Conservation (phyloP, 164 flowering plant species). For the Nelumbo lutea region DNA sequence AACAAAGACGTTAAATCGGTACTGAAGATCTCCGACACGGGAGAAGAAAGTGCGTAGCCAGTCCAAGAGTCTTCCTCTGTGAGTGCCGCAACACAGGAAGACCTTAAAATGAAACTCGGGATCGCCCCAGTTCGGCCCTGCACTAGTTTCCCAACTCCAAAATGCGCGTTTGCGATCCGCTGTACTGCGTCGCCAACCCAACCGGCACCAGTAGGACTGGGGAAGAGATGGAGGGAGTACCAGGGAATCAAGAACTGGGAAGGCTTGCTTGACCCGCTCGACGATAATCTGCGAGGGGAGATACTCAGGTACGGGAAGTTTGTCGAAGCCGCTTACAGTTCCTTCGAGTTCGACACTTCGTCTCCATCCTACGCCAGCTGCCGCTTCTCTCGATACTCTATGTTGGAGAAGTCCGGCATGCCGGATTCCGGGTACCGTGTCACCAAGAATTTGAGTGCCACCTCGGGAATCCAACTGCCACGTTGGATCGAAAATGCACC, state of each 20-base stretch:
- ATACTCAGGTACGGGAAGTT: conserved; percentile 70
- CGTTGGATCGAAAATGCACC: conserved; percentile 44
- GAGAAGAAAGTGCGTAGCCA: too few species aligned
- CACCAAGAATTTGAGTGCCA: conserved; percentile 47
- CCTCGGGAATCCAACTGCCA: conserved; percentile 56
- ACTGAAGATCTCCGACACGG: too few species aligned
- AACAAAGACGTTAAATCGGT: too few species aligned
- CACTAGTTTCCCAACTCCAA: too few species aligned
- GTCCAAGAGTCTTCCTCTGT: too few species aligned
- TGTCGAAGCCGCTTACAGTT: conserved; percentile 59
- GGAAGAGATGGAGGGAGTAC: conserved; percentile 57
- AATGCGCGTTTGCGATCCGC: too few species aligned
- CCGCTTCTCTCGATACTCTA: conserved; percentile 25
- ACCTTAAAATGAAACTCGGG: too few species aligned
- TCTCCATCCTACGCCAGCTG: conserved; percentile 54
- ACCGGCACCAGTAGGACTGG: conserved; percentile 17
- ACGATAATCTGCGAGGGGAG: conserved; percentile 52
- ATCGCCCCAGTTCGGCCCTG: too few species aligned
- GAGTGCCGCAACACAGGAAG: too few species aligned
- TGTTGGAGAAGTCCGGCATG: conserved; percentile 34
- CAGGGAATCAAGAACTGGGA: conserved; percentile 66
- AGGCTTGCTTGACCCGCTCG: conserved; percentile 68
- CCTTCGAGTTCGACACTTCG: conserved; percentile 59
- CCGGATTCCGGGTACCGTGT: conserved; percentile 42
- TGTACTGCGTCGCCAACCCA: too few species aligned